Base-by-base conservation (phyloP, 495 filamentous ascomycete genomes). In the Aspergillus biplanus region DNA sequence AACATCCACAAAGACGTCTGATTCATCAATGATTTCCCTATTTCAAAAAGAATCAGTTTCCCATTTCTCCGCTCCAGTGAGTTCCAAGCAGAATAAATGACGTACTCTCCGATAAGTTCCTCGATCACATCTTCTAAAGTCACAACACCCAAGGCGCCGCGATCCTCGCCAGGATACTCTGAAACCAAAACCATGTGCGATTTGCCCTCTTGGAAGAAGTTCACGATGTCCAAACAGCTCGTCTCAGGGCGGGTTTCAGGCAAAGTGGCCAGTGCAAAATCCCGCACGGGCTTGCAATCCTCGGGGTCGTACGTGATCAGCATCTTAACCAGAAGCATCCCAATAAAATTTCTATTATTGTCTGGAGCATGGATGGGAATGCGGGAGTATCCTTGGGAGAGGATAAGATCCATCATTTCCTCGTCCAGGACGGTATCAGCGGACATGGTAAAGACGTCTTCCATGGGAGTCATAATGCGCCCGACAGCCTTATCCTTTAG, bases 131-230 rank as follows among this genome's bases (percentile, higher is more conserved):
- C 95, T 75, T 99, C 95, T 4, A 99, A 78, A 0, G 95, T 99
- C 11, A 98, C 91, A 1, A 99, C 95, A 27, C 95, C 95, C 15
- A 97, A 78, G 1, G 93, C 92, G 42, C 95, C 95, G 62, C 90
- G 86, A 69, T 96, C 88, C 64, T 96, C 89, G 12, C 95, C 92
- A 3, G 95, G 95, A 61, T 82, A 87, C 66, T 96, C 90, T 7
- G 93, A 97, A 9, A 97, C 93, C 32, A 99, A 82, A 9, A 98
- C 94, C 96, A 99, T 98, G 75, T 99, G 95, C 9, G 92, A 96
- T 73, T 98, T 98, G 56, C 95, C 95, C 77, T 99, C 94, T 73
- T 99, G 95, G 79, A 99, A 99, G 78, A 97, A 99, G 78, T 99
- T 99, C 73, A 99, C 89, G 65, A 98, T 99, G 71, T 99, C 95